phyloP scores from a whole-genome alignment of 2,329 filamentous ascomycete genomes.

The Cercospora sp. region DNA sequence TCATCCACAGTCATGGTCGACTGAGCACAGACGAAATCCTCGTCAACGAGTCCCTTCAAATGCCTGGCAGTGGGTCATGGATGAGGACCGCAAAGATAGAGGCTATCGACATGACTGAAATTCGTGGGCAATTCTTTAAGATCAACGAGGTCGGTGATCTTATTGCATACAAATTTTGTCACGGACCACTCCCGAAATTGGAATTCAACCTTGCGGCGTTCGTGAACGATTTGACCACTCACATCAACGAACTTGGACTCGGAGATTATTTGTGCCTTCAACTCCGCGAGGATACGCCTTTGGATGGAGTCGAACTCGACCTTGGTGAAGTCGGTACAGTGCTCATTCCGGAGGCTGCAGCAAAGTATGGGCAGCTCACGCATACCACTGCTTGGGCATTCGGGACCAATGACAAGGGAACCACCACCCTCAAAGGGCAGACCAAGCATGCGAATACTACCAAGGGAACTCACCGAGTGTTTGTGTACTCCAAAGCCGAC shows the following conservation, averaged over 20 bases:
- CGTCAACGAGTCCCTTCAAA: constrained; percentile 4
- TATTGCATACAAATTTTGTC: neutral
- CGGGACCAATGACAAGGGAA: neutral
- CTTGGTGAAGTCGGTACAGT: neutral
- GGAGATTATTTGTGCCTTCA: neutral
- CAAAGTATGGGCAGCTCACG: neutral
- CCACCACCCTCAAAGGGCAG: neutral
- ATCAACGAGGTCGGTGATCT: neutral
- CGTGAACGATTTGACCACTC: neutral
- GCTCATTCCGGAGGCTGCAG: neutral
- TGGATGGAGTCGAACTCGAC: neutral
- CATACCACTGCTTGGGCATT: neutral
- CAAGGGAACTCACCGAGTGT: neutral
- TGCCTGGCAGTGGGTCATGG: constrained; percentile 2
- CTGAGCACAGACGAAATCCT: constrained; percentile 2
- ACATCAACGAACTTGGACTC: neutral
- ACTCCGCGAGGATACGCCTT: neutral
- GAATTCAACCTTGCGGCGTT: neutral
- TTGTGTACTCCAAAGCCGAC: neutral
- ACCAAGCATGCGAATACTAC: neutral
- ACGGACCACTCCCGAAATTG: neutral
- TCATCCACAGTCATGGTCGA: constrained; percentile 3
- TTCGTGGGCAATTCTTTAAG: too few species aligned
- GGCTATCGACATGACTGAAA: too few species aligned
- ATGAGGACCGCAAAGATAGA: neutral